Percentiles rank a stretch among this genome's conserved stretches.
Conservation (phyloP, 805 yeast species). For the Schwanniomyces yamadae region DNA sequence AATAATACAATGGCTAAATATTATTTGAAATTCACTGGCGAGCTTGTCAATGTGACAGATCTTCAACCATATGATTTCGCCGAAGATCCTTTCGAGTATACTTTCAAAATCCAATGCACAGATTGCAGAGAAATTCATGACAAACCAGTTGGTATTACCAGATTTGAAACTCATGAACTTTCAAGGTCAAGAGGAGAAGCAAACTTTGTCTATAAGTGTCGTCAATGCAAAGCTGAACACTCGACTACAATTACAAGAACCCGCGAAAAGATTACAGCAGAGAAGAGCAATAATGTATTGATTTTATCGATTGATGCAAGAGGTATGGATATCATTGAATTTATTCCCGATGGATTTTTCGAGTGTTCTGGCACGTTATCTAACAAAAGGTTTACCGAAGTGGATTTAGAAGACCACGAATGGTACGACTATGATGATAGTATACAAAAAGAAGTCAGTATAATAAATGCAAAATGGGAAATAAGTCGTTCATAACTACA, state of each 20-base stretch:
- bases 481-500: constrained; percentile 33
- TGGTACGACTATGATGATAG: constrained; percentile 96
- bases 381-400: constrained; percentile 53
- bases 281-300: constrained; percentile 43
- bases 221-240: constrained; percentile 52
- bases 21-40: constrained; percentile 41
- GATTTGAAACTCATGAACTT: constrained; percentile 63
- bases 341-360: constrained; percentile 66
- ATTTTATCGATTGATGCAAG: constrained; percentile 78
- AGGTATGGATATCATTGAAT: constrained; percentile 73
- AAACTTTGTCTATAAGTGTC: constrained; percentile 75
- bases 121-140: constrained; percentile 76
- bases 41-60: constrained; percentile 53
- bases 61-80: constrained; percentile 61
- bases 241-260: constrained; percentile 35
- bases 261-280: constrained; percentile 33
- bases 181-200: constrained; percentile 80
- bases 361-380: constrained; percentile 53
- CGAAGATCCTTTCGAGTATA: constrained; percentile 66
- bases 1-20: constrained; percentile 41
- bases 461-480: constrained; percentile 71
- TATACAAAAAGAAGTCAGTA: constrained; percentile 74
- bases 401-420: constrained; percentile 76
- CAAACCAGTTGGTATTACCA: constrained; percentile 66
- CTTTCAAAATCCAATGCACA: constrained; percentile 72